phyloP scores from a whole-genome alignment of 2,329 filamentous ascomycete species.

The Xylaria sp. region DNA sequence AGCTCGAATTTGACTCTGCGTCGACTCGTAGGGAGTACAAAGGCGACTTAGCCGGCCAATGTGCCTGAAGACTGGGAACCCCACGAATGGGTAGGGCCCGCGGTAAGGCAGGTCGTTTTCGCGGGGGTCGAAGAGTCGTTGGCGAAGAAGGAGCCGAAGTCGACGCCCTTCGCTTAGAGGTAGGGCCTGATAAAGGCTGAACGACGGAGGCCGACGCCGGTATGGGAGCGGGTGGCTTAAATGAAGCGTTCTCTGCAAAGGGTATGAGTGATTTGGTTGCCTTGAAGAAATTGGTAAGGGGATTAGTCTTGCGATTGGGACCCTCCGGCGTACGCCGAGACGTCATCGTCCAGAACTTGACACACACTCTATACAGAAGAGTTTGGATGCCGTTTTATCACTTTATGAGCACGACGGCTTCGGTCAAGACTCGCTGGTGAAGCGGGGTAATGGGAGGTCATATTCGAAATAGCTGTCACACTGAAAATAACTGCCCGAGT shows the following conservation, averaged over 20 bases:
- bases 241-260: background rate
- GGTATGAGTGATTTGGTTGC: background rate
- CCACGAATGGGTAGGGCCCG: background rate
- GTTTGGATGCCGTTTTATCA: no score
- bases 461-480: no score
- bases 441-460: no score
- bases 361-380: no score
- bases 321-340: background rate
- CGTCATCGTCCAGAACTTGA: no score
- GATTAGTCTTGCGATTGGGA: background rate
- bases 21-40: background rate
- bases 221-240: background rate
- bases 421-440: no score
- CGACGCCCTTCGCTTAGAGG: background rate
- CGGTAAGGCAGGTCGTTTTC: background rate
- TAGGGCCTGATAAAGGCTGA: background rate
- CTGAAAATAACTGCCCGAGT: no score
- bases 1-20: background rate
- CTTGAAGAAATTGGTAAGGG: background rate
- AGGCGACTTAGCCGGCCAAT: background rate
- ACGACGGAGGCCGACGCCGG: background rate
- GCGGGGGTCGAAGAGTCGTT: background rate
- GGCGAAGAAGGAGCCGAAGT: constrained; percentile 1
- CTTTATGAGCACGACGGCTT: no score
- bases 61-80: background rate